A percentile compares a stretch with the other conserved stretches of the same genome.
Evolutionary conservation across 768 basidiomycete species (phyloP).

Genomic region (Tulasnella sp.): DNA sequence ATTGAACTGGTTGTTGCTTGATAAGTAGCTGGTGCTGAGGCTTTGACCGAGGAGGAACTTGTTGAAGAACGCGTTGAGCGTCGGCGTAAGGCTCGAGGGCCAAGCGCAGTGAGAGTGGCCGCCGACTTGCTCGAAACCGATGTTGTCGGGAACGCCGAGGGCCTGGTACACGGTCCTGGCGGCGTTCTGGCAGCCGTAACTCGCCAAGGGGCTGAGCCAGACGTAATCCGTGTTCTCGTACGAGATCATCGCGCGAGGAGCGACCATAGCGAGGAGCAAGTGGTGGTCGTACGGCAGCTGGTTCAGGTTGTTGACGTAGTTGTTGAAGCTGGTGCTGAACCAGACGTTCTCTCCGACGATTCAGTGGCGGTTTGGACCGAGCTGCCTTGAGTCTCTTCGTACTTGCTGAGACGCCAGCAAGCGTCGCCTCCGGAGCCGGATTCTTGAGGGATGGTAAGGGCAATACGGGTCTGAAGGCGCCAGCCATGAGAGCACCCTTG

Average conservation of each 20-base stretch:
- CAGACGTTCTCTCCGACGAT: conserved; percentile 61
- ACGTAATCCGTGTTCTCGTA: conserved; percentile 55
- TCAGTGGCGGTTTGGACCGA: conserved; percentile 50
- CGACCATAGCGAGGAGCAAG: conserved; percentile 51
- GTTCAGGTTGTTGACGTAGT: conserved; percentile 45
- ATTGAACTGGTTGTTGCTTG: conserved; percentile 42
- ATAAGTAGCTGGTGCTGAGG: conserved; percentile 43
- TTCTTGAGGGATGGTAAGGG: conserved; percentile 59
- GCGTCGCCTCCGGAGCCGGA: conserved; percentile 57
- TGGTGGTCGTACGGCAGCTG: conserved; percentile 58
- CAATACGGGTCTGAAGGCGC: conserved; percentile 56
- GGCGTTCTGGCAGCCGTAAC: conserved; percentile 51
- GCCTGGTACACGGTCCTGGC: conserved; percentile 49
- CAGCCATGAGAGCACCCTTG: conserved; percentile 57
- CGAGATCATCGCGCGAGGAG: conserved; percentile 50
- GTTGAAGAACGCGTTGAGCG: conserved; percentile 52
- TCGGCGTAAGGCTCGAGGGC: conserved; percentile 45
- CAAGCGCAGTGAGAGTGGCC: conserved; percentile 54
- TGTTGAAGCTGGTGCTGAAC: conserved; percentile 51
- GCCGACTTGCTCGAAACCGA: conserved; percentile 54
- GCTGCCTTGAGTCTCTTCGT: conserved; percentile 43
- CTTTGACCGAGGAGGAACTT: conserved; percentile 51
- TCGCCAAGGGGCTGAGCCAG: conserved; percentile 53
- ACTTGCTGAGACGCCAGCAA: conserved; percentile 58
- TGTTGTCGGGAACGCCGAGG: conserved; percentile 44